Percentiles rank a stretch among this genome's conserved stretches.
These are phyloP conservation scores for Colletotrichum noveboracense DNA, from an alignment of 2,329 filamentous ascomycete species.

Conservation along the genomic window DNA sequence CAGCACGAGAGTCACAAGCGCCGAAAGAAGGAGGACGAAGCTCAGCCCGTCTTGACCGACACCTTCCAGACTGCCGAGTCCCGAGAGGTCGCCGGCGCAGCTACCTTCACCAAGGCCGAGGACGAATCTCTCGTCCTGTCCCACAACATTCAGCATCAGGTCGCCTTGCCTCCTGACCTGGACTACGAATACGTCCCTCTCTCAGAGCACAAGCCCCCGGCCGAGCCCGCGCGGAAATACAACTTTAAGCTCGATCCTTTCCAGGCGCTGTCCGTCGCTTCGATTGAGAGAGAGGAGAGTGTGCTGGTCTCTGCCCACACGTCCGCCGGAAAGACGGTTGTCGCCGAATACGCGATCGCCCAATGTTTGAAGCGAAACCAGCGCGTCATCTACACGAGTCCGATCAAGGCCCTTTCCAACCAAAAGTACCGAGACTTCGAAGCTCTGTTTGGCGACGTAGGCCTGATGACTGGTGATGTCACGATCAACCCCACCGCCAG, in stretches of 20 bases:
- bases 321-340: constrained; percentile 96
- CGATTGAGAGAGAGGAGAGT: constrained; percentile 95
- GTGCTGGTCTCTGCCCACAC: constrained; percentile 97
- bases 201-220: constrained; percentile 89
- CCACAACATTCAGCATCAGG: constrained; percentile 98
- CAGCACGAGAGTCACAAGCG: constrained; percentile 60
- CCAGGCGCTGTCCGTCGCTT: constrained; percentile 92
- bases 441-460: constrained; percentile 94
- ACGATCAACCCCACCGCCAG: constrained; percentile 99
- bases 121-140: constrained; percentile 82
- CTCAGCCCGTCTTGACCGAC: constrained; percentile 85
- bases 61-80: constrained; percentile 95
- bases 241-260: constrained; percentile 96
- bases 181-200: constrained; percentile 96
- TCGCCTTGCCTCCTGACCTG: constrained; percentile 89
- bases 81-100: constrained; percentile 82
- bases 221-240: constrained; percentile 82
- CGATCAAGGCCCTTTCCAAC: constrained; percentile 98
- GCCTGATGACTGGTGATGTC: constrained; percentile 98
- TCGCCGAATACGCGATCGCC: constrained; percentile 97
- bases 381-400: constrained; percentile 98
- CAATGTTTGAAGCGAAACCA: constrained; percentile 98
- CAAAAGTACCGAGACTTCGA: constrained; percentile 98
- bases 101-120: constrained; percentile 65
- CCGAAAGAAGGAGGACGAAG: constrained; percentile 64